These are phyloP conservation scores for Peniophora sp. DNA, from an alignment of 1,284 basidiomycete genomes.

Conservation along the genomic window DNA sequence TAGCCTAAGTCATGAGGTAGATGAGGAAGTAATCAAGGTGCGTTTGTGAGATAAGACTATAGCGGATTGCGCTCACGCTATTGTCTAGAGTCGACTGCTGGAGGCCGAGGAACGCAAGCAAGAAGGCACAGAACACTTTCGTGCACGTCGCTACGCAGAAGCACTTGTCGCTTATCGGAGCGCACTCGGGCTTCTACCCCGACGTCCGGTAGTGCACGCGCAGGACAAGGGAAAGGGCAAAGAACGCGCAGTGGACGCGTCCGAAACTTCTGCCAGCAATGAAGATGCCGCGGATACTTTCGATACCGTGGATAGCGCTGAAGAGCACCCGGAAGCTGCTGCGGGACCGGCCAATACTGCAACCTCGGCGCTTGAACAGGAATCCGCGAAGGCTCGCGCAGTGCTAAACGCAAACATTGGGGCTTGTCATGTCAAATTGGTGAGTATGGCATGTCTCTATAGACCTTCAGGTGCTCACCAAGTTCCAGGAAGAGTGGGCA, in stretches of 20 bases:
- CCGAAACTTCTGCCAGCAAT: slow-evolving; percentile 18
- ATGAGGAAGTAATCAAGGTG: not conserved
- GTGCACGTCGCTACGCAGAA: slow-evolving; percentile 48
- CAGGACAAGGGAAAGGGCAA: slow-evolving; percentile 22
- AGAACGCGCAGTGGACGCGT: slow-evolving; percentile 22
- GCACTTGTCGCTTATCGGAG: slow-evolving; percentile 57
- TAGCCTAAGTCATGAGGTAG: not conserved
- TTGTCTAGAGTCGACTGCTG: slow-evolving; percentile 33
- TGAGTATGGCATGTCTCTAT: slow-evolving; percentile 16
- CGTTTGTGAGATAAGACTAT: not conserved
- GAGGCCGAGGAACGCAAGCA: slow-evolving; percentile 53
- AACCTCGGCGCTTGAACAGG: slow-evolving; percentile 28
- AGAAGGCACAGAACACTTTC: slow-evolving; percentile 49
- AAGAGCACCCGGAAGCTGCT: slow-evolving; percentile 1
- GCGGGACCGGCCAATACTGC: slow-evolving; percentile 11
- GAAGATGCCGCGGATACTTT: slow-evolving; percentile 4
- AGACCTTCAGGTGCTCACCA: not conserved
- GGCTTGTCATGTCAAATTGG: slow-evolving; percentile 72
- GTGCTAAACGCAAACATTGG: slow-evolving; percentile 75
- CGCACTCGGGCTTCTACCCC: slow-evolving; percentile 52
- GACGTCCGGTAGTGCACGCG: slow-evolving; percentile 6
- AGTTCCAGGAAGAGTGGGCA: slow-evolving; percentile 59
- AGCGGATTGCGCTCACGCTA: not conserved
- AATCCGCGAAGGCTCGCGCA: slow-evolving; percentile 52
- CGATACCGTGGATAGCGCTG: not conserved